A percentile compares a stretch with the other conserved stretches of the same genome.
phyloP scores from a whole-genome alignment of 2,329 filamentous ascomycete species.

The Neofusicoccum ribis region DNA sequence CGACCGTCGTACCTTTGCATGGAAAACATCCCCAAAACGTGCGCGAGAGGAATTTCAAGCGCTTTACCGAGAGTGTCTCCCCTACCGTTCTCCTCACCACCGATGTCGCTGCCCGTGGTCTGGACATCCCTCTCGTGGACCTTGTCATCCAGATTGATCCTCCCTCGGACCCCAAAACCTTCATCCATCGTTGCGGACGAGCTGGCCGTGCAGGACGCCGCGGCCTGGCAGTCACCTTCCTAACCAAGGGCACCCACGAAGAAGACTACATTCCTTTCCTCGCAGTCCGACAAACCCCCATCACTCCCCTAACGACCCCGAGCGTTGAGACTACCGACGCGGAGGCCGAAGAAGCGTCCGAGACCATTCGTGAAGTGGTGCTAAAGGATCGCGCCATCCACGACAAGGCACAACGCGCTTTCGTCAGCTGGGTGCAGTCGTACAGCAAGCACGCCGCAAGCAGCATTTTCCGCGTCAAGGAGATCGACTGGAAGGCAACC shows the following conservation, averaged over 20 bases:
- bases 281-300: constrained; percentile 82
- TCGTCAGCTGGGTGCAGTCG: constrained; percentile 89
- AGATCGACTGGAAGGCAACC: constrained; percentile 82
- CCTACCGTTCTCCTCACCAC: constrained; percentile 87
- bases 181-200: constrained; percentile 65
- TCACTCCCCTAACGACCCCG: constrained; percentile 62
- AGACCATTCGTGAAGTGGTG: constrained; percentile 62
- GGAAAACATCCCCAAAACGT: constrained; percentile 90
- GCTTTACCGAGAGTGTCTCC: constrained; percentile 72
- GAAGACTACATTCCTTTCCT: constrained; percentile 90
- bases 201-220: constrained; percentile 65
- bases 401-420: constrained; percentile 86
- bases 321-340: constrained; percentile 58
- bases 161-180: constrained; percentile 83
- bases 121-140: constrained; percentile 91
- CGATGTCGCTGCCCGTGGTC: constrained; percentile 83
- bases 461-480: constrained; percentile 82
- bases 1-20: constrained; percentile 75
- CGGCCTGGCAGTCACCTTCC: constrained; percentile 80
- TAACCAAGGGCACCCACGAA: constrained; percentile 75
- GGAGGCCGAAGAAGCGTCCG: constrained; percentile 60
- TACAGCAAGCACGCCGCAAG: constrained; percentile 89
- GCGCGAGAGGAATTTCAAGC: constrained; percentile 81
- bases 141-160: constrained; percentile 87
- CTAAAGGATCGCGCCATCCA: constrained; percentile 66